Conservation (phyloP, 768 basidiomycete genomes). For the Flagelloscypha sp. region DNA sequence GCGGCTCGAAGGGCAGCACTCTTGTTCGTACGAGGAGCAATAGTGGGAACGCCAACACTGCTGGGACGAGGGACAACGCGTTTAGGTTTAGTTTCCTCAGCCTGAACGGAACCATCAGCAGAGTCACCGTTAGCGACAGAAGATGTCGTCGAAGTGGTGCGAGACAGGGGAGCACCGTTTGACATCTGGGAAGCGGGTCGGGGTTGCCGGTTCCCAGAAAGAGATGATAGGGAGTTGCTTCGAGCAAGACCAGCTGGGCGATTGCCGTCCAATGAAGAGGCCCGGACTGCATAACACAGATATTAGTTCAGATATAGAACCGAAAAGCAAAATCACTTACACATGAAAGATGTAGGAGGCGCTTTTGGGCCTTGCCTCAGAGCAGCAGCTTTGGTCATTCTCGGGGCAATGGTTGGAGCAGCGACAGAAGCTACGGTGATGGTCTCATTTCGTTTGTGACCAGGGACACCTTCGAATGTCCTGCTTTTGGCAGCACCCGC, state of each 20-base stretch:
- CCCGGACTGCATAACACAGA: constrained; percentile 32
- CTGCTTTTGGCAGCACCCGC: constrained; percentile 21
- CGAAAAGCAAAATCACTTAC: constrained; percentile 33
- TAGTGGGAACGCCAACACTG: constrained; percentile 51
- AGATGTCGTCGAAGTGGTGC: constrained; percentile 30
- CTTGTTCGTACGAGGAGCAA: constrained; percentile 63
- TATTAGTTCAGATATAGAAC: constrained; percentile 6
- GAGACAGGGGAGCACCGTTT: constrained; percentile 19
- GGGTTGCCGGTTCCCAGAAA: constrained; percentile 14
- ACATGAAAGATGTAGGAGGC: constrained; percentile 64
- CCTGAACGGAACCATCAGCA: constrained; percentile 6
- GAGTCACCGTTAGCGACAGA: constrained; percentile 5
- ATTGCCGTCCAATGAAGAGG: constrained; percentile 21
- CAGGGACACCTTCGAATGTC: constrained; percentile 75
- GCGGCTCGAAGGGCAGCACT: constrained; percentile 64
- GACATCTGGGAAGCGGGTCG: constrained; percentile 21
- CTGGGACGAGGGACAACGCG: constrained; percentile 42
- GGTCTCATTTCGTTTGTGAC: constrained; percentile 72
- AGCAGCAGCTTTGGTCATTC: constrained; percentile 74
- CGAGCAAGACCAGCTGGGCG: constrained; percentile 37
- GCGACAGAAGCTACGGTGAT: constrained; percentile 62
- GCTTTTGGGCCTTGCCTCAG: constrained; percentile 44
- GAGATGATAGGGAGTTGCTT: constrained; percentile 31
- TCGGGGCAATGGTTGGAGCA: constrained; percentile 60
- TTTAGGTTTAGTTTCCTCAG: constrained; percentile 23